Conservation (phyloP, 2,329 filamentous ascomycete genomes). For the Beauveria sp. region DNA sequence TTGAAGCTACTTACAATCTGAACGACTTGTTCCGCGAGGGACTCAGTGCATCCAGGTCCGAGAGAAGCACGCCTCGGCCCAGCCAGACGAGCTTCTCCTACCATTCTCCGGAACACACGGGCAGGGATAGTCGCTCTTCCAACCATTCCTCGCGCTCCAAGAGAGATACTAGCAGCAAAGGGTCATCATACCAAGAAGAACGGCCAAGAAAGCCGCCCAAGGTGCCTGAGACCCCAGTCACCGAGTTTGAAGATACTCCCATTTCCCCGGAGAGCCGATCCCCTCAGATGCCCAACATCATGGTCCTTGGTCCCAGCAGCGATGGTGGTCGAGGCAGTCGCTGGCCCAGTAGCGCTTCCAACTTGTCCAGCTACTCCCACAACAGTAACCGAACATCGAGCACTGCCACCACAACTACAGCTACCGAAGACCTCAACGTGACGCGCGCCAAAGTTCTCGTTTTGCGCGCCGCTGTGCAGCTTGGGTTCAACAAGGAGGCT, state of each 20-base stretch:
- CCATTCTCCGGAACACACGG: conserved; percentile 39
- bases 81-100: conserved; percentile 66
- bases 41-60: conserved; percentile 68
- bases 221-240: conserved; percentile 84
- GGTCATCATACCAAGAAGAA: conserved; percentile 34
- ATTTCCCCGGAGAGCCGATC: conserved; percentile 73
- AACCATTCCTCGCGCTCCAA: conserved; percentile 47
- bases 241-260: conserved; percentile 87
- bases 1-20: conserved; percentile 9
- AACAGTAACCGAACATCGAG: conserved; percentile 58
- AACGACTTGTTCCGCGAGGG: conserved; percentile 9
- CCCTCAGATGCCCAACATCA: conserved; percentile 74
- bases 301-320: conserved; percentile 68
- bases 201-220: conserved; percentile 39
- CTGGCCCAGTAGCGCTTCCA: conserved; percentile 78
- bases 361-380: conserved; percentile 72
- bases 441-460: conserved; percentile 71
- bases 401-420: conserved; percentile 62
- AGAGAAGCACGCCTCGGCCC: conserved; percentile 76
- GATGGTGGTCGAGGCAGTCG: conserved; percentile 54
- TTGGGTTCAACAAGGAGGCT: conserved; percentile 63
- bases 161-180: conserved; percentile 42
- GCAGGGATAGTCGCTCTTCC: conserved; percentile 41
- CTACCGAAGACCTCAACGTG: conserved; percentile 68
- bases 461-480: conserved; percentile 77